phyloP scores from a whole-genome alignment of 345 rosid genomes.

The Citrus glauca region DNA sequence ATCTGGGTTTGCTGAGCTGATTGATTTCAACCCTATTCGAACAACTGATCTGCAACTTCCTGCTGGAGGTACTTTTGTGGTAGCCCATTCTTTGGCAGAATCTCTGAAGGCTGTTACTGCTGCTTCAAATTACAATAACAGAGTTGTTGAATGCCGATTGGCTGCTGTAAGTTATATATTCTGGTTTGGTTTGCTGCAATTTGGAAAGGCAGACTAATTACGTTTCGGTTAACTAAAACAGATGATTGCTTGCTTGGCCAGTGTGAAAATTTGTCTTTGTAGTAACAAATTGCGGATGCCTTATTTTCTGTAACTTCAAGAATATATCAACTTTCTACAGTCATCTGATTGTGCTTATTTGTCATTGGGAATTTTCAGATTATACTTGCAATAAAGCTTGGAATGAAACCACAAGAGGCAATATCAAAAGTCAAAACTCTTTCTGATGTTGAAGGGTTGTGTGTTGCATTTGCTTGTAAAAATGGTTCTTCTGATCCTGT shows the following conservation, averaged over 20 bases:
- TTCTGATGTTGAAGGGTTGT: constrained; percentile 87
- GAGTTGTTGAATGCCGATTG: constrained; percentile 94
- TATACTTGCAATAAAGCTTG: constrained; percentile 77
- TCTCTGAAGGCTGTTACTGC: constrained; percentile 98
- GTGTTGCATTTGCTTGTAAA: constrained; percentile 57
- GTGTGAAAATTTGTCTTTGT: neutral
- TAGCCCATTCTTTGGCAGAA: constrained; percentile 91
- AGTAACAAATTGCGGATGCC: neutral
- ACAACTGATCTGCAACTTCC: constrained; percentile 98
- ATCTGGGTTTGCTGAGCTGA: constrained; percentile 95
- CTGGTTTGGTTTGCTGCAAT: neutral
- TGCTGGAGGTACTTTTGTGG: constrained; percentile 84
- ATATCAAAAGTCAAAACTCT: constrained; percentile 74
- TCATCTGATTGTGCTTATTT: constrained; percentile 4
- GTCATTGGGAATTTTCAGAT: constrained; percentile 47
- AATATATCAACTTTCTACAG: neutral
- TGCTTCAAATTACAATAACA: constrained; percentile 88
- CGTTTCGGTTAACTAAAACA: neutral
- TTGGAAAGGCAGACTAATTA: neutral
- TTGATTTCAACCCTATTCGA: constrained; percentile 94
- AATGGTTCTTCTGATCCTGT: constrained; percentile 75
- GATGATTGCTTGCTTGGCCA: neutral
- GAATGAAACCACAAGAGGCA: constrained; percentile 76
- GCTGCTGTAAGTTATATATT: constrained; percentile 64
- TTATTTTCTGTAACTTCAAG: neutral